Evolutionary conservation across 306 rosid species (phyloP).

Genomic region (Cajanus cajan): DNA sequence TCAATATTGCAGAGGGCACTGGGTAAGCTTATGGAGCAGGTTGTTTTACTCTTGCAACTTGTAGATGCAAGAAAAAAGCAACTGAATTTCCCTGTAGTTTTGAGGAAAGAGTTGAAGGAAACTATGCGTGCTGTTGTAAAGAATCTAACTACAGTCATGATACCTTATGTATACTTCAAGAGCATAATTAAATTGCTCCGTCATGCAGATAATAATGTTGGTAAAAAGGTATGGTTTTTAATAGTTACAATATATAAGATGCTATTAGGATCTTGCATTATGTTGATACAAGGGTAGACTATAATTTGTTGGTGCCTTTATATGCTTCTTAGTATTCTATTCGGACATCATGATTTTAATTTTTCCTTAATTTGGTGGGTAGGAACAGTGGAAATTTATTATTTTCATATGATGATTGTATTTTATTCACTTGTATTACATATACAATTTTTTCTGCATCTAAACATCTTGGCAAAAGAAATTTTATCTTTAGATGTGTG

Average conservation of each 20-base stretch:
- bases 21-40: conserved; percentile 71
- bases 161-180: conserved; percentile 61
- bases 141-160: conserved; percentile 49
- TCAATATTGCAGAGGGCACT: conserved; percentile 51
- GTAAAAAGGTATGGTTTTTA: conserved; percentile 59
- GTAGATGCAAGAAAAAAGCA: conserved; percentile 60
- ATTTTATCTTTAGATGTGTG: background rate
- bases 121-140: conserved; percentile 57
- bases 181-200: conserved; percentile 67
- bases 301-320: background rate
- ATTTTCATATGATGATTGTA: background rate
- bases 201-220: conserved; percentile 54
- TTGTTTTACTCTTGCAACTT: conserved; percentile 57
- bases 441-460: background rate
- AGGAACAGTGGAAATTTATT: background rate
- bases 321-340: background rate
- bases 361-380: background rate
- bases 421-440: background rate
- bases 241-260: background rate
- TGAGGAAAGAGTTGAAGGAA: conserved; percentile 68
- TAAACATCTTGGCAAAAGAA: background rate
- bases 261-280: background rate
- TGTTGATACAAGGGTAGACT: background rate
- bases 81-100: conserved; percentile 37
- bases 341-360: background rate